phyloP scores from a whole-genome alignment of 345 rosid species.

The Toxicodendron radicans region DNA sequence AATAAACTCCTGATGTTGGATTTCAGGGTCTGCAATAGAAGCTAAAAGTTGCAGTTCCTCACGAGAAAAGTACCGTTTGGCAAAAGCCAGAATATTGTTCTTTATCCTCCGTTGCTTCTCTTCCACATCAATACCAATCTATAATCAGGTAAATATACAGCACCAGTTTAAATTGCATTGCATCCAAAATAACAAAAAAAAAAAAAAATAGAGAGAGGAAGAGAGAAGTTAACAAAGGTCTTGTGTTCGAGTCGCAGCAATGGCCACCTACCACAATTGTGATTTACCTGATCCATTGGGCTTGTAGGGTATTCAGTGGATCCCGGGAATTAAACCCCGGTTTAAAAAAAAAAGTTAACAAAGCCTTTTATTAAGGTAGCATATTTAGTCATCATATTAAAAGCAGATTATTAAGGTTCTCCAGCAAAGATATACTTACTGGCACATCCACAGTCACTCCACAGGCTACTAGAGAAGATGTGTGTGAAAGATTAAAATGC shows the following conservation, averaged over 20 bases:
- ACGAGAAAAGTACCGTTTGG: conserved; percentile 59
- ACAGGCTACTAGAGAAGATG: conserved; percentile 78
- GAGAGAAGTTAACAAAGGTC: neutral
- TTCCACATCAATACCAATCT: conserved; percentile 93
- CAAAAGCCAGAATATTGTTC: conserved; percentile 52
- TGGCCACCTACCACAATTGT: too few species aligned
- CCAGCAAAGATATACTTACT: conserved; percentile 34
- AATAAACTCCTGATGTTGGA: conserved; percentile 63
- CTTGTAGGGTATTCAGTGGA: too few species aligned
- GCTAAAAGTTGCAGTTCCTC: conserved; percentile 57
- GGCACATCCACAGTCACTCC: conserved; percentile 70
- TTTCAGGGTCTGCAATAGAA: conserved; percentile 56
- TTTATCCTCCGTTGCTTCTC: conserved; percentile 64
- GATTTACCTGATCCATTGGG: too few species aligned
- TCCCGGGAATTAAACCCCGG: too few species aligned
- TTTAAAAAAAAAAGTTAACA: too few species aligned
- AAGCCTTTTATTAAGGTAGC: neutral
- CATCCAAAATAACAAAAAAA: neutral
- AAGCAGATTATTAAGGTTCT: neutral
- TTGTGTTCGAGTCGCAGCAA: too few species aligned
- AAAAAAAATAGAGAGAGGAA: neutral
- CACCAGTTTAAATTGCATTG: conserved; percentile 3
- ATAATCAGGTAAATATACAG: conserved; percentile 17
- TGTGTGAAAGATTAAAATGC: conserved; percentile 87
- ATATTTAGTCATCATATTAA: neutral